phyloP scores from a whole-genome alignment of 306 rosid species.

The Prunus mira region DNA sequence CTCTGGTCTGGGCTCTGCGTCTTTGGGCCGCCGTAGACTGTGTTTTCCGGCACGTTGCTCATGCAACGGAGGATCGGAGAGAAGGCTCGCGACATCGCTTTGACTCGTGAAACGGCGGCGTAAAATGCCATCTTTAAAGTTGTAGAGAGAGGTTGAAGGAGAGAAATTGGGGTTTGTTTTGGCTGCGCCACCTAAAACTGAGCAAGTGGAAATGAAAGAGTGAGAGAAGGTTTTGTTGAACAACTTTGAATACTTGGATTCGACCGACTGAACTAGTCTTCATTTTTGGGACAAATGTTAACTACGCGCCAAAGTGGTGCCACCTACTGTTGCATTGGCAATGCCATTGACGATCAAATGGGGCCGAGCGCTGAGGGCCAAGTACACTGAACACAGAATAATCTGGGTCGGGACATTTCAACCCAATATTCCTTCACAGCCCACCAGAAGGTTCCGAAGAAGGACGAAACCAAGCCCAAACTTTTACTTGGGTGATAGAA shows the following conservation, averaged over 20 bases:
- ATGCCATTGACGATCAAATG: too few relatives aligned
- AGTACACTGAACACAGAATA: neutral
- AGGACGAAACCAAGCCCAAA: too few relatives aligned
- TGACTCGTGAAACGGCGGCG: conserved; percentile 19
- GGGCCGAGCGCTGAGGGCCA: neutral
- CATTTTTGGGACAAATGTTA: neutral
- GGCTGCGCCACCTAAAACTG: conserved; percentile 20
- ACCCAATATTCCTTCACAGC: neutral
- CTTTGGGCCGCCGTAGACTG: conserved; percentile 75
- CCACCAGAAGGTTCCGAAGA: too few relatives aligned
- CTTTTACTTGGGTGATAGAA: too few relatives aligned
- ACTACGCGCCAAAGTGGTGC: neutral
- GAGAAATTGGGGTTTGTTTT: neutral
- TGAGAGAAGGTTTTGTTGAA: neutral
- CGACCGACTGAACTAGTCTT: neutral
- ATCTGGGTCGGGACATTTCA: neutral
- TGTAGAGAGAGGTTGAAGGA: neutral
- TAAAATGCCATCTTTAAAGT: conserved; percentile 8
- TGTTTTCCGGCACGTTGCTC: conserved; percentile 78
- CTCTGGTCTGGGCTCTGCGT: conserved; percentile 47
- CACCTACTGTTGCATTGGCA: too few relatives aligned
- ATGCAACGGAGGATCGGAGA: conserved; percentile 34
- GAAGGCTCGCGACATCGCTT: conserved; percentile 19
- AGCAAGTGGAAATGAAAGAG: neutral
- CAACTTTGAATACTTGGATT: neutral